These are phyloP conservation scores for Talaromyces sp. DNA, from an alignment of 2,329 filamentous ascomycete genomes.

Conservation along the genomic window DNA sequence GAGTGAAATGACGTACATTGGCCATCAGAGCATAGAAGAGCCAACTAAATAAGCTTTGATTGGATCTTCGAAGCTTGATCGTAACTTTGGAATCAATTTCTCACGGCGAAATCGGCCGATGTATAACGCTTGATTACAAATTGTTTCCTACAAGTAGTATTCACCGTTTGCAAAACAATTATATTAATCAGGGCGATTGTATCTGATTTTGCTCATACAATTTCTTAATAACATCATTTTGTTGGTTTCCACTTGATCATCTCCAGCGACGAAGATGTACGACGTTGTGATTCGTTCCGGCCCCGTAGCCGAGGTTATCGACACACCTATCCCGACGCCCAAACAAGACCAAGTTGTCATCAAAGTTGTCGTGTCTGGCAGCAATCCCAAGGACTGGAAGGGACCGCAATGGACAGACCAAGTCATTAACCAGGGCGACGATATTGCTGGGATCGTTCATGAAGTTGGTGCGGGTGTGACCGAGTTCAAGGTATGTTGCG, in stretches of 20 bases:
- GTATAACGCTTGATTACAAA: neutral
- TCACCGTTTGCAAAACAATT: neutral
- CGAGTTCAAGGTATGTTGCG: conserved; percentile 42
- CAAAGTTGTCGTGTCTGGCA: conserved; percentile 7
- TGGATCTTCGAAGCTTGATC: neutral
- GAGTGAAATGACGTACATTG: neutral
- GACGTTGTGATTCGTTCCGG: conserved; percentile 3
- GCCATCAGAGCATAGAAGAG: neutral
- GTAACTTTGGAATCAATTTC: neutral
- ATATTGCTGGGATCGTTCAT: conserved; percentile 47
- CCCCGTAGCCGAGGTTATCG: conserved; percentile 22
- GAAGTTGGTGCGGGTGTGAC: conserved; percentile 45
- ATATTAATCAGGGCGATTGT: neutral
- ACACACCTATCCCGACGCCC: conserved; percentile 38
- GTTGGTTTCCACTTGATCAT: neutral
- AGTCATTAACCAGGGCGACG: conserved; percentile 42
- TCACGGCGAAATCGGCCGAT: neutral
- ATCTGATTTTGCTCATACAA: neutral
- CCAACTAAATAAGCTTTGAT: neutral
- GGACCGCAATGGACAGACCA: conserved; percentile 7
- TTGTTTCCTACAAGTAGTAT: neutral
- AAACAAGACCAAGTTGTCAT: conserved; percentile 28
- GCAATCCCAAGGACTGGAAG: conserved; percentile 15
- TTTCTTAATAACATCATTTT: neutral
- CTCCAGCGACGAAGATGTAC: neutral